Evolutionary conservation across 768 basidiomycete species (phyloP), one percentile per base, ranked within the genome.

Genomic region (Rhodotorula toruloides): DNA sequence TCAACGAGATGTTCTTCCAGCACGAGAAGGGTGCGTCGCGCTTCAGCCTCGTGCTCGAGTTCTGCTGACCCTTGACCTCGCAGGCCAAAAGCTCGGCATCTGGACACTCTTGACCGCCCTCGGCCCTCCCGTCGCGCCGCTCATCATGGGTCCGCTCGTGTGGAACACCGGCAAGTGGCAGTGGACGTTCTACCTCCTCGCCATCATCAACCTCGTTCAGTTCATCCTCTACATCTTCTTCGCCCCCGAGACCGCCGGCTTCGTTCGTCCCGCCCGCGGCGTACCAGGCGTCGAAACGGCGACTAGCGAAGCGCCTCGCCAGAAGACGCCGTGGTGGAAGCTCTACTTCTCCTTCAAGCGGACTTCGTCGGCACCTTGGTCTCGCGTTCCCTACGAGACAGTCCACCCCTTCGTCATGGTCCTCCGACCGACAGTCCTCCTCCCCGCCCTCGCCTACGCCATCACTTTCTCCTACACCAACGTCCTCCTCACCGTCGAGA

Each of bases 11-110:
- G 70, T 72, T 65, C 63, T 72, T 72, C 61, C 44, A 32, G 25
- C 70, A 72, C 55, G 66, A 72, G 58, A 57, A 56, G 31, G 70
- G n/a, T n/a, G n/a, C n/a, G n/a, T n/a, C n/a, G n/a, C n/a, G n/a
- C n/a, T n/a, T n/a, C n/a, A n/a, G n/a, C n/a, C n/a, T n/a, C n/a
- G n/a, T n/a, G n/a, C n/a, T n/a, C n/a, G n/a, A n/a, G n/a, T n/a
- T n/a, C n/a, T n/a, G n/a, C n/a, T n/a, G n/a, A n/a, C n/a, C n/a
- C n/a, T n/a, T n/a, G n/a, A n/a, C n/a, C n/a, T n/a, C n/a, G n/a
- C n/a, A n/a, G n/a, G 66, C 14, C 39, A 17, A 5, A 65, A 63
- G 44, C 29, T 61, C 31, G 66, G 70, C 34, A 31, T 72, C 22
- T 72, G 70, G 70, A 66, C 70, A 6, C 53, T 68, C 11, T 16